phyloP scores from a whole-genome alignment of 306 rosid species.

The Ceratonia siliqua region DNA sequence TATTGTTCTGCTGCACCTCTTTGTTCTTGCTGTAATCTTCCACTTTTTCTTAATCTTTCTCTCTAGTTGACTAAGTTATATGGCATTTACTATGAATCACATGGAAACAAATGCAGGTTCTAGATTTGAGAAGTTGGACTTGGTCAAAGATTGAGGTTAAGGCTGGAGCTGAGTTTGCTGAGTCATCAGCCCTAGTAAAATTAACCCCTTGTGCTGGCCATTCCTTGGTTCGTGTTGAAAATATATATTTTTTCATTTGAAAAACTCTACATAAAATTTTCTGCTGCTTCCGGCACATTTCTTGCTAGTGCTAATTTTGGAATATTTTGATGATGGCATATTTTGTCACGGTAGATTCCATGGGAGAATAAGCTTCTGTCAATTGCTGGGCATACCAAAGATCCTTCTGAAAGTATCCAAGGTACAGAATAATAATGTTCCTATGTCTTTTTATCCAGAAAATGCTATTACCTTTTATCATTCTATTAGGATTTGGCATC shows the following conservation, averaged over 20 bases:
- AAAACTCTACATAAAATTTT: background rate
- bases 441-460: background rate
- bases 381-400: slow-evolving; percentile 84
- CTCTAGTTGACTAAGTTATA: background rate
- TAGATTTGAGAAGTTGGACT: slow-evolving; percentile 87
- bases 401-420: slow-evolving; percentile 78
- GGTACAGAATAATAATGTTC: slow-evolving; percentile 44
- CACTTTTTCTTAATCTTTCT: background rate
- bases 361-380: slow-evolving; percentile 85
- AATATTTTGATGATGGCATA: slow-evolving; percentile 26
- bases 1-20: background rate
- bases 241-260: background rate
- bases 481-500: slow-evolving; percentile 29
- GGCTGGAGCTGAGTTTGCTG: slow-evolving; percentile 51
- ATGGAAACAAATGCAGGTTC: slow-evolving; percentile 54
- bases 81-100: slow-evolving; percentile 21
- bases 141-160: slow-evolving; percentile 82
- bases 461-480: background rate
- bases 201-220: slow-evolving; percentile 88
- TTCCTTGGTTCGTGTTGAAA: slow-evolving; percentile 70
- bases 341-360: slow-evolving; percentile 52
- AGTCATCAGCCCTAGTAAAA: slow-evolving; percentile 50
- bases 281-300: slow-evolving; percentile 9
- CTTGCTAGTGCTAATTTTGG: slow-evolving; percentile 13
- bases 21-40: background rate